Base-by-base conservation (phyloP, 768 basidiomycete genomes). In the Lentinus tigrinus region DNA sequence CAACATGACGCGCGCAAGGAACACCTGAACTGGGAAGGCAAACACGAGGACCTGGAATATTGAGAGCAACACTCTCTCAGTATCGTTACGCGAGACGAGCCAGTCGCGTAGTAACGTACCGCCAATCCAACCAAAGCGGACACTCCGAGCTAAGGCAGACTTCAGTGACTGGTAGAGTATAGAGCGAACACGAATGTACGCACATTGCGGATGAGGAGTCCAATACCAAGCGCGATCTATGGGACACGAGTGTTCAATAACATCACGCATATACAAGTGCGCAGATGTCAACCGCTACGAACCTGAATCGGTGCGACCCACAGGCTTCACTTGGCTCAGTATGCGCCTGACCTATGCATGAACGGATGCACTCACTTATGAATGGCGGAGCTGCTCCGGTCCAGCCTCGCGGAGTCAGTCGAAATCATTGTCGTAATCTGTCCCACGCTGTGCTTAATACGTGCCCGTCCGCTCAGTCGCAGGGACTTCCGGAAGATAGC, bases 371-470 rank as follows among this genome's bases (percentile, higher is more conserved):
- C 72, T 37, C 36, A 72, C 65, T 69, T 69, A 63, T 74, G 73
- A 11, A 69, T 63, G 51, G 64, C 77, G 8, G 67, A 75, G 19
- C 73, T 70, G 63, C 81, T 76, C n/a, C 72, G 63, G 58, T 87
- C 86, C 24, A 88, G 67, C 46, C 83, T 78, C 4, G 80, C 77
- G 0, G 84, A 72, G 65, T 91, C 88, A 13, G 83, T 79, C 1
- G 85, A 84, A 7, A 89, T 85, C 76, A 89, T 81, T 0, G 87
- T 90, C 14, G 83, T 87, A 50, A 89, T 83, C 65, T 86, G 77
- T 0, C 88, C 88, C 40, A 83, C 82, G 19, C 78, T 82, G 65
- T 88, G 85, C 39, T 82, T 75, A 27, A 80, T 57, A n/a, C 85
- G 76, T 8, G 86, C 77, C 47, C 80, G 76, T 0, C 83, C 82